Conservation (phyloP, 371 early-diverging fungal genomes). For the Lichtheimia ramosa region DNA sequence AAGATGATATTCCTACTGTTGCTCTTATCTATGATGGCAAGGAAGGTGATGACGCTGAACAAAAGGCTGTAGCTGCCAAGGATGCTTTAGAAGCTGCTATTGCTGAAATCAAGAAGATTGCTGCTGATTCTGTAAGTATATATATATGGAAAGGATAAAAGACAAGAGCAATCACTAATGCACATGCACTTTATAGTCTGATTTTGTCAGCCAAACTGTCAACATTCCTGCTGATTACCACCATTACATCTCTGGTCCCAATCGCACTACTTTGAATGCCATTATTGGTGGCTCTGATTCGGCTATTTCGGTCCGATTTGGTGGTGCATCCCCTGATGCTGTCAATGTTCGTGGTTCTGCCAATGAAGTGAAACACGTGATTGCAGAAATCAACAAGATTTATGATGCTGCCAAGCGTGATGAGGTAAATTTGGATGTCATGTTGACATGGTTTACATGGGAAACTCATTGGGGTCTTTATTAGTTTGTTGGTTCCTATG, state of each 20-base stretch:
- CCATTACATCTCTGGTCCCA: slow-evolving; percentile 72
- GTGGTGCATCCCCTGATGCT: slow-evolving; percentile 53
- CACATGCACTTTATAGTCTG: slow-evolving; percentile 35
- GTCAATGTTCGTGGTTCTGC: slow-evolving; percentile 82
- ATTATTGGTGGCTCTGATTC: slow-evolving; percentile 54
- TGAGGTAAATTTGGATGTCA: slow-evolving; percentile 32
- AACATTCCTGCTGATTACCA: slow-evolving; percentile 77
- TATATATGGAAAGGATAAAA: neutral
- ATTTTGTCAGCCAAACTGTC: slow-evolving; percentile 64
- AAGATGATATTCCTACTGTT: slow-evolving; percentile 36
- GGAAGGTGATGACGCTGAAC: slow-evolving; percentile 58
- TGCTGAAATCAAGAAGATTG: slow-evolving; percentile 68
- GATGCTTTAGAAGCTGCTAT: slow-evolving; percentile 63
- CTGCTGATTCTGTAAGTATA: slow-evolving; percentile 44
- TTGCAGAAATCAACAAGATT: slow-evolving; percentile 62
- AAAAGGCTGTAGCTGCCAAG: slow-evolving; percentile 47
- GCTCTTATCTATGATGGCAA: slow-evolving; percentile 73
- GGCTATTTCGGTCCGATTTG: slow-evolving; percentile 73
- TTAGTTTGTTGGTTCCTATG: slow-evolving; percentile 67
- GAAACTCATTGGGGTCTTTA: neutral
- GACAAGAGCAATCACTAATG: too few relatives aligned
- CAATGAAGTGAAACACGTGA: slow-evolving; percentile 71
- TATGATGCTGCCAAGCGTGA: slow-evolving; percentile 69
- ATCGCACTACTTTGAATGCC: slow-evolving; percentile 71
- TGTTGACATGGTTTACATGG: neutral